Base-by-base conservation (phyloP, 1,284 basidiomycete species). In the Mycosarcoma mackinlayi region DNA sequence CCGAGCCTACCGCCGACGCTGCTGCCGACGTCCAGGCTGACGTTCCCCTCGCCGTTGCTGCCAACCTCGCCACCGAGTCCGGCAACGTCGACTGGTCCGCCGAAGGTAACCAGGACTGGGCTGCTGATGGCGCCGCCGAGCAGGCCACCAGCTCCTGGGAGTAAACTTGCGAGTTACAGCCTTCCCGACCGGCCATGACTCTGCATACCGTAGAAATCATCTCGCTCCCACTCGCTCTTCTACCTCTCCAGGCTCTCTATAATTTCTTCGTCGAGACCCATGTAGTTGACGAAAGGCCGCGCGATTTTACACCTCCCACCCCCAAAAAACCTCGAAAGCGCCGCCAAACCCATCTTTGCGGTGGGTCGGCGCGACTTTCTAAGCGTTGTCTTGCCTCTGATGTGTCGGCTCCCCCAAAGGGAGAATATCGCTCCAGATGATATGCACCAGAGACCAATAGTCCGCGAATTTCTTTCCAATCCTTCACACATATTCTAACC, bases 81-180 rank as follows among this genome's bases (percentile, higher is more conserved):
- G 72, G 70, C 57, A 88, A 87, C 65, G 88, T 93, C 78, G 92
- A 94, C 86, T 94, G 92, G 92, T 85, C 90, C 73, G 90, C 82
- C 52, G 83, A 83, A 89, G 58, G 70, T 55, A 73, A 72, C 54
- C 76, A 82, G 77, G 72, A 81, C 80, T 83, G 81, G 78, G 82
- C 80, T 57, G 83, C 81, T 55, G 83, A 82, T 56, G 70, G 64
- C 42, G 70, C 70, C 45, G 57, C 56, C 52, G 61, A 68, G 45
- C 64, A 59, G 53, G 41, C 70, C 25, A 49, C 68, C 59, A 65
- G 49, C 57, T 58, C 70, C 28, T 73, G 70, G 70, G 70, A 73
- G 42, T 73, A 73, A 73, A 48, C 34, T 18, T 10, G 24, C 16
- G 13, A 7, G 9, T 9, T 6, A 3, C n/a, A 33, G 11, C 34